phyloP scores from a whole-genome alignment of 2,329 filamentous ascomycete genomes.

The Colletotrichum nymphaeae region DNA sequence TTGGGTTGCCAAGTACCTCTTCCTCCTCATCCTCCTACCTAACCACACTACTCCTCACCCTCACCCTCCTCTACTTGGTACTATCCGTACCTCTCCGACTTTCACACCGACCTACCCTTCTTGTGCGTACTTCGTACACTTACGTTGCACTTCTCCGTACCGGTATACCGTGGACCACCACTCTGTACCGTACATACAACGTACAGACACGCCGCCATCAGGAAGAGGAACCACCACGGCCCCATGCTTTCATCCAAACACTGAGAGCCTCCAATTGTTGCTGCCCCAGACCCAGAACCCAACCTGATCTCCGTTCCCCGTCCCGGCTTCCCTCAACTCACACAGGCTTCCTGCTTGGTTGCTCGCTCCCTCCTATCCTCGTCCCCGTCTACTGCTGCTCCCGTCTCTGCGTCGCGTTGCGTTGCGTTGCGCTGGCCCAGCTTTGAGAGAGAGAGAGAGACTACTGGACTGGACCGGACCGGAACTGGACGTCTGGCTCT shows the following conservation, averaged over 20 bases:
- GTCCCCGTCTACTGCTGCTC: conserved; percentile 24
- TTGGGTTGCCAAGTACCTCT: conserved; percentile 3
- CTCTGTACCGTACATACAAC: not conserved
- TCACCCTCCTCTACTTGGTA: conserved; percentile 6
- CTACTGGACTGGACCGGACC: conserved; percentile 10
- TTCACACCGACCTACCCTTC: conserved; percentile 32
- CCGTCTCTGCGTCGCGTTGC: conserved; percentile 21
- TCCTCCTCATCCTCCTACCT: not conserved
- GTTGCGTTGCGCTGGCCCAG: conserved; percentile 20
- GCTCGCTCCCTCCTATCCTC: conserved; percentile 14
- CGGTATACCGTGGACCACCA: conserved; percentile 6
- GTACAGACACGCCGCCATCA: conserved; percentile 7
- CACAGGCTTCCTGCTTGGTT: conserved; percentile 28
- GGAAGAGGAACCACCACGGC: conserved; percentile 10
- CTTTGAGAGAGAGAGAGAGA: conserved; percentile 5
- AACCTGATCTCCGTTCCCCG: conserved; percentile 8
- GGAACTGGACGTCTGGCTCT: conserved; percentile 15
- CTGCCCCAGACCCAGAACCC: not conserved
- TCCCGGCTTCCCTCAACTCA: conserved; percentile 24
- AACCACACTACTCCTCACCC: not conserved
- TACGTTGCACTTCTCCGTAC: conserved; percentile 2
- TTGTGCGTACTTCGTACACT: conserved; percentile 1
- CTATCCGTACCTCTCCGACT: conserved; percentile 27
- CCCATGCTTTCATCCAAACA: conserved; percentile 36
- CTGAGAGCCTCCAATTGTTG: conserved; percentile 21